Percentiles rank a stretch among this genome's conserved stretches.
phyloP scores from a whole-genome alignment of 495 filamentous ascomycete species.

The Aspergillus wentii region DNA sequence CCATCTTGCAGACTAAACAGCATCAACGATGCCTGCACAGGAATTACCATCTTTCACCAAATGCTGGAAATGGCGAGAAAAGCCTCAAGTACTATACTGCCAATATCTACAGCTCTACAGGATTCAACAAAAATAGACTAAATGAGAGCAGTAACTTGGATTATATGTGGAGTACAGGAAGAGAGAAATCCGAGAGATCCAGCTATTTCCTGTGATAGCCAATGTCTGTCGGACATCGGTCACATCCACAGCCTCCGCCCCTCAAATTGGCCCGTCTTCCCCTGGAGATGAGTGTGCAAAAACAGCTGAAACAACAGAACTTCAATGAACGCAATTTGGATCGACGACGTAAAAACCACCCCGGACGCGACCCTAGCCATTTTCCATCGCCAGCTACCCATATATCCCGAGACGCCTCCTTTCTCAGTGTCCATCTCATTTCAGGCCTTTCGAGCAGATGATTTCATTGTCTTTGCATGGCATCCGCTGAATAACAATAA shows the following conservation, averaged over 20 bases:
- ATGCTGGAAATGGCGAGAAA: too few species aligned
- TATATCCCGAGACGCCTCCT: conserved; percentile 8
- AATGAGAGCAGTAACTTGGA: conserved; percentile 1
- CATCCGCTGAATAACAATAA: conserved; percentile 7
- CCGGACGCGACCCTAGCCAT: conserved; percentile 50
- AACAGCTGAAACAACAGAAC: conserved; percentile 5
- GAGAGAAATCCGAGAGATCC: not conserved
- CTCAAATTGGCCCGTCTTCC: too few species aligned
- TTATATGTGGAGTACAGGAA: conserved; percentile 8
- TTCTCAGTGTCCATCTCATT: conserved; percentile 5
- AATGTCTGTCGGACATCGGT: too few species aligned
- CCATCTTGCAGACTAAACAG: too few species aligned
- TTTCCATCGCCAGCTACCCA: conserved; percentile 43
- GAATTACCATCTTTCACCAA: too few species aligned
- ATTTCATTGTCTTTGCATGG: conserved; percentile 1
- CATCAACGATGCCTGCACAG: too few species aligned
- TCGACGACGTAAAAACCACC: conserved; percentile 43
- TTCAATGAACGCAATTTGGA: conserved; percentile 22
- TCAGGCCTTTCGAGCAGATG: too few species aligned
- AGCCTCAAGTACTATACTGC: too few species aligned
- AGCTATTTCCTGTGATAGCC: not conserved
- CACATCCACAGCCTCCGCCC: too few species aligned
- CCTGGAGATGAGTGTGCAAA: conserved; percentile 11
- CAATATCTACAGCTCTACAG: too few species aligned
- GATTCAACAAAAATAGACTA: too few species aligned